Evolutionary conservation across 352 stramenopile genomes (phyloP).

Genomic region (Phytopythium vexans): DNA sequence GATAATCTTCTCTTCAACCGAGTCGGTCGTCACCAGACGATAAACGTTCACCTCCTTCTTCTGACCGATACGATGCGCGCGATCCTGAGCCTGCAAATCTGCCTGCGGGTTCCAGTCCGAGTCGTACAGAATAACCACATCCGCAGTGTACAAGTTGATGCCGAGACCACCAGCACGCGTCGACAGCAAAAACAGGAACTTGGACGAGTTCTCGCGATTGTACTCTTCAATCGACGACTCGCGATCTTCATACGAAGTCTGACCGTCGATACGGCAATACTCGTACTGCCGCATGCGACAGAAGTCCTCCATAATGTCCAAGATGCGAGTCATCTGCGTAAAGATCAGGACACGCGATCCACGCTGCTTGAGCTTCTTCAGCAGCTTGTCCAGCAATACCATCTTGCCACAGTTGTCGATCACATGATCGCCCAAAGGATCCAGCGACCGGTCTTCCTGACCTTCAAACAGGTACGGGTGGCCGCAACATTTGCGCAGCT

Average conservation of each 20-base stretch:
- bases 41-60: slow-evolving; percentile 98
- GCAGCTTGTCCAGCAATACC: slow-evolving; percentile 93
- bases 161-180: slow-evolving; percentile 96
- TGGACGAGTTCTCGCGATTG: slow-evolving; percentile 94
- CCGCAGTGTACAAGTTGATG: slow-evolving; percentile 98
- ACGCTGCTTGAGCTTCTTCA: slow-evolving; percentile 84
- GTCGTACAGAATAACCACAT: slow-evolving; percentile 99
- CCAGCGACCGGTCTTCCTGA: slow-evolving; percentile 93
- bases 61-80: slow-evolving; percentile 97
- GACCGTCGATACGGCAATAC: slow-evolving; percentile 87
- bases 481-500: slow-evolving; percentile 86
- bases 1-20: slow-evolving; percentile 99
- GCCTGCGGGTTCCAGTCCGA: slow-evolving; percentile 98
- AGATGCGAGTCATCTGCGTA: slow-evolving; percentile 91
- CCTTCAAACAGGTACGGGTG: slow-evolving; percentile 95
- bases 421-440: slow-evolving; percentile 95
- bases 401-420: slow-evolving; percentile 98
- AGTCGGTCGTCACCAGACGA: slow-evolving; percentile 93
- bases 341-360: slow-evolving; percentile 91
- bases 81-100: slow-evolving; percentile 94
- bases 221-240: slow-evolving; percentile 91
- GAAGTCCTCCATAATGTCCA: slow-evolving; percentile 96
- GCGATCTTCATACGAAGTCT: slow-evolving; percentile 85
- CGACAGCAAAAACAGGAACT: slow-evolving; percentile 98
- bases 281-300: slow-evolving; percentile 92